These are phyloP conservation scores for Cutaneotrichosporon cyanovorans DNA, from an alignment of 1,284 basidiomycete species.

Conservation along the genomic window DNA sequence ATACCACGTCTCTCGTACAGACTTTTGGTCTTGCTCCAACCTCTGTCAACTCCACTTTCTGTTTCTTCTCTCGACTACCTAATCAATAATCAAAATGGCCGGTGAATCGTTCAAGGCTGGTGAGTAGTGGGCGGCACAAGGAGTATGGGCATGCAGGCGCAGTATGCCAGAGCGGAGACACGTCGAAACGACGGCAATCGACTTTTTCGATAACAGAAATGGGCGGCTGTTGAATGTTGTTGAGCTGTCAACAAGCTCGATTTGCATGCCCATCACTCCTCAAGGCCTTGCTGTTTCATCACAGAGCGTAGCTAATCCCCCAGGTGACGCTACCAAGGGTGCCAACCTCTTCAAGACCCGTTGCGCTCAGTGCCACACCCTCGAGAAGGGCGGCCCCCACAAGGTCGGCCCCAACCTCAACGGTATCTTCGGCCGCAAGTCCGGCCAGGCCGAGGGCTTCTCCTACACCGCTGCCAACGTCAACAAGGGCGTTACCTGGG, in stretches of 20 bases:
- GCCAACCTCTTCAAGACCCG: slow-evolving; percentile 72
- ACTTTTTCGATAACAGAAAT: too few relatives aligned
- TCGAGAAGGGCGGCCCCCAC: slow-evolving; percentile 62
- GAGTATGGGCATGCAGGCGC: too few relatives aligned
- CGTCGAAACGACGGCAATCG: too few relatives aligned
- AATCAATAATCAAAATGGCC: not conserved
- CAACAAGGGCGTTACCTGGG: slow-evolving; percentile 85
- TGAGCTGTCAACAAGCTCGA: too few relatives aligned
- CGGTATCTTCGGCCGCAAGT: slow-evolving; percentile 80
- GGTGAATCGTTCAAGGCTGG: not conserved
- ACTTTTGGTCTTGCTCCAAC: too few relatives aligned
- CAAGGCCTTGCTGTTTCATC: not conserved
- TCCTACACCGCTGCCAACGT: slow-evolving; percentile 93
- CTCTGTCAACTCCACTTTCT: not conserved
- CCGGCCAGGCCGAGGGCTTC: slow-evolving; percentile 79
- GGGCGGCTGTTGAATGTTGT: too few relatives aligned
- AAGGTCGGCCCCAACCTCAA: slow-evolving; percentile 88
- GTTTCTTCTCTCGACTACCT: not conserved
- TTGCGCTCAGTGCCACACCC: slow-evolving; percentile 95
- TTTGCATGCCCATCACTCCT: too few relatives aligned
- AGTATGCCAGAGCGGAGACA: too few relatives aligned
- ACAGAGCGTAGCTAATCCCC: slow-evolving; percentile 2
- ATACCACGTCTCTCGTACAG: too few relatives aligned
- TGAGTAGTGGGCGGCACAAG: too few relatives aligned
- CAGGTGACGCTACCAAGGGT: slow-evolving; percentile 82